Percentiles rank a stretch among this genome's conserved stretches.
phyloP scores from a whole-genome alignment of 495 filamentous ascomycete genomes.

The Niebla homalea region DNA sequence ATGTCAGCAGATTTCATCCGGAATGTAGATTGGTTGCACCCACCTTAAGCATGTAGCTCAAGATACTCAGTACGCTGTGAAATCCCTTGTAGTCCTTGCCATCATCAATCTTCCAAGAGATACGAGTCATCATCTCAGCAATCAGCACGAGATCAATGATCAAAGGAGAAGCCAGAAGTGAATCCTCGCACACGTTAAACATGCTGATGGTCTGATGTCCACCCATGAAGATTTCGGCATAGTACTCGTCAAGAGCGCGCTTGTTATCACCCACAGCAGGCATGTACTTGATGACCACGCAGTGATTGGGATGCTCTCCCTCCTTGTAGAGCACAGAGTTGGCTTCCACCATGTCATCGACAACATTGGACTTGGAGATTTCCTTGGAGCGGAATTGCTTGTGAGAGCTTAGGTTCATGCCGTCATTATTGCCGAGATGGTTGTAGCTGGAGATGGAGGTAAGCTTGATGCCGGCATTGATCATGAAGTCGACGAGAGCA shows the following conservation, averaged over 20 bases:
- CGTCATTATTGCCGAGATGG: conserved; percentile 98
- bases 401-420: conserved; percentile 94
- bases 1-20: neutral
- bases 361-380: conserved; percentile 97
- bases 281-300: conserved; percentile 97
- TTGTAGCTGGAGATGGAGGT: conserved; percentile 99
- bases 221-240: conserved; percentile 97
- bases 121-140: conserved; percentile 95
- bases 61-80: conserved; percentile 92
- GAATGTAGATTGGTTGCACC: neutral
- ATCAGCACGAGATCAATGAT: conserved; percentile 93
- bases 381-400: conserved; percentile 99
- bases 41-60: conserved; percentile 98
- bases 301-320: conserved; percentile 81
- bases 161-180: conserved; percentile 87
- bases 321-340: conserved; percentile 80
- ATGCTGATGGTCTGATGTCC: conserved; percentile 97
- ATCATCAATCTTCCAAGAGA: conserved; percentile 67
- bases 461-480: conserved; percentile 97
- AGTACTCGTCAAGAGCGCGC: conserved; percentile 97
- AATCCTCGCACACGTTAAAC: conserved; percentile 99
- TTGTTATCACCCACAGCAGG: conserved; percentile 98
- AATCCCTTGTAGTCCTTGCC: conserved; percentile 73
- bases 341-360: conserved; percentile 97
- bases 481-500: conserved; percentile 93